Evolutionary conservation across 257 asterid species (phyloP), one percentile per base, ranked within the genome.

Genomic region (Fraxinus americana): DNA sequence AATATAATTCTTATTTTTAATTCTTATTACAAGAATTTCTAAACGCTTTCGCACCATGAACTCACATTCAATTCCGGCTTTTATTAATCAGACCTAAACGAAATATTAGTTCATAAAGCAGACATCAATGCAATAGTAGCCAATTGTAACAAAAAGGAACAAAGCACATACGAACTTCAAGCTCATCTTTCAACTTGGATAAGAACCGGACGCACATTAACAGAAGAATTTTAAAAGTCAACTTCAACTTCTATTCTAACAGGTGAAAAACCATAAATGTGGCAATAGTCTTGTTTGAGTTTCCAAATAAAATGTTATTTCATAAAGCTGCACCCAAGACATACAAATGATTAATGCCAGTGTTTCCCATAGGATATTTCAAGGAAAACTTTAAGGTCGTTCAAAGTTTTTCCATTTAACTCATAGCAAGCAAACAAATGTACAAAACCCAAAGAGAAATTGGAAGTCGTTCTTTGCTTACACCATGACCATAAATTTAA

Each of bases 401-500:
- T n/a, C 21, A 43, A 50, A 72, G 77, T 19, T 43, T 77, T 70
- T 77, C 67, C 57, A 14, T 48, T 48, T n/a, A 59, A 21, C 13
- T 59, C 67, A 59, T 59, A 59, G 14, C 38, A 74, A 30, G 63
- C 48, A 36, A 63, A 68, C 80, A 36, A 30, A 13, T 38, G 50
- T 25, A 71, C 79, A 52, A 70, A 21, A 21, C 65, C 32, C 32
- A 36, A 39, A 74, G 29, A 77, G 74, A 43, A 36, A 76, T 71
- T 14, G n/a, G 38, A 48, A 41, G 30, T 77, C 52, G 29, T 50
- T 75, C 12, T 50, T 72, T 27, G 16, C 35, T 76, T 77, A 68
- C 73, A n/a, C 72, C 50, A 79, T 29, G 73, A 76, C 71, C 45
- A 43, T n/a, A 43, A 27, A 27, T 74, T 90, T 87, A 93, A 81